Conservation (phyloP, 2,329 filamentous ascomycete species). For the Cordyceps farinosa region DNA sequence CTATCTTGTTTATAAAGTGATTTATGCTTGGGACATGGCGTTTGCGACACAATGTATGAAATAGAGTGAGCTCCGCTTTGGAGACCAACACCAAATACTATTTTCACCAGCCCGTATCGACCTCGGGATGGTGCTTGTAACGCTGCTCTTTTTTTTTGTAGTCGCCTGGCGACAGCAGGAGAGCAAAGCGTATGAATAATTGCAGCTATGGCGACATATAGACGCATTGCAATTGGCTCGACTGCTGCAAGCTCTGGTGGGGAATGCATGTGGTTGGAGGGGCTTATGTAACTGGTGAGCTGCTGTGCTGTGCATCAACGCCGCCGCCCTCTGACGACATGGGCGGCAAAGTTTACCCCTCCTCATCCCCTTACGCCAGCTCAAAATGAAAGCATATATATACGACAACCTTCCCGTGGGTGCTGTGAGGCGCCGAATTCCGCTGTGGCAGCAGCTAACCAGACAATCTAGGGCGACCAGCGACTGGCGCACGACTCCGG, state of each 20-base stretch:
- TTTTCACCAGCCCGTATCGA: not conserved
- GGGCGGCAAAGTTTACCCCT: not conserved
- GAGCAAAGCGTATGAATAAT: not conserved
- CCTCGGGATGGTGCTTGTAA: not conserved
- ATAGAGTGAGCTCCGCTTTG: not conserved
- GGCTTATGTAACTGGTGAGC: constrained; percentile 18
- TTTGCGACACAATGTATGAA: not conserved
- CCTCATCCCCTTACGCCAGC: not conserved
- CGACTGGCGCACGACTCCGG: constrained; percentile 86
- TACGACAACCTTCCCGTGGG: constrained; percentile 55
- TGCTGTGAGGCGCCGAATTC: constrained; percentile 9
- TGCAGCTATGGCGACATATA: constrained; percentile 5
- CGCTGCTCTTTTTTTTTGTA: not conserved
- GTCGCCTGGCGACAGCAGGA: not conserved
- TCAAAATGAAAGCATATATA: constrained; percentile 54
- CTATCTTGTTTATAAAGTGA: not conserved
- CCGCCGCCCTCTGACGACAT: constrained; percentile 7
- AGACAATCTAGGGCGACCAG: constrained; percentile 73
- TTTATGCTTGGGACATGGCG: constrained; percentile 6
- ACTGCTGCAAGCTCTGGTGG: not conserved
- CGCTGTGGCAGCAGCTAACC: not conserved
- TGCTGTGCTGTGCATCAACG: not conserved
- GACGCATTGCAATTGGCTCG: not conserved
- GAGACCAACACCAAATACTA: not conserved
- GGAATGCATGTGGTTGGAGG: constrained; percentile 5